Evolutionary conservation across 441 rosid species (phyloP).

Genomic region (Mallotus repandus): DNA sequence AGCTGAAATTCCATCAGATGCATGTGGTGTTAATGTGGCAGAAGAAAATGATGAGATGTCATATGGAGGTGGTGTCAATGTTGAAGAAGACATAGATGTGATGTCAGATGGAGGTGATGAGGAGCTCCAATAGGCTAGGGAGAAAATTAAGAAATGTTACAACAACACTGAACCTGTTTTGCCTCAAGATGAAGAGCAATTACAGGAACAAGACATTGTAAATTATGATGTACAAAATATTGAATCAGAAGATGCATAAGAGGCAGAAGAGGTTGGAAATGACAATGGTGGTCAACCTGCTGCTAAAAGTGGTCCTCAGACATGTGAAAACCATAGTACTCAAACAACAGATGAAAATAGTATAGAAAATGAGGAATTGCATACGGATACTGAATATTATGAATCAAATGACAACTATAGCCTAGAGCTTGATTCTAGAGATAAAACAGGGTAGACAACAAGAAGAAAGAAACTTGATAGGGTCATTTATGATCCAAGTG

Average conservation of each 20-base stretch:
- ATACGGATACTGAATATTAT: neutral
- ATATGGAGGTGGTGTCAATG: too few species aligned
- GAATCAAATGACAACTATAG: neutral
- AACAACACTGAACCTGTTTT: too few species aligned
- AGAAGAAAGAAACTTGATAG: neutral
- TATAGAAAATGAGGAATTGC: neutral
- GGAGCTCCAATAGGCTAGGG: neutral
- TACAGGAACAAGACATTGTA: fast-evolving
- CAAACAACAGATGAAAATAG: too few species aligned
- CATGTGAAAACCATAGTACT: too few species aligned
- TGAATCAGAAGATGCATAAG: neutral
- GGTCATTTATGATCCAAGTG: neutral
- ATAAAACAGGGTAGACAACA: neutral
- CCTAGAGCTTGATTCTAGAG: neutral
- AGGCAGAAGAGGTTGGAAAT: too few species aligned
- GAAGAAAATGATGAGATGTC: too few species aligned
- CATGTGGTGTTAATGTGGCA: too few species aligned
- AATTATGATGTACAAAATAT: neutral
- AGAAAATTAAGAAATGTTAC: too few species aligned
- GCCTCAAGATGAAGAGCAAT: neutral
- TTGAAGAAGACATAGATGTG: too few species aligned
- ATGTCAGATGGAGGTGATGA: neutral
- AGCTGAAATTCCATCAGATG: too few species aligned
- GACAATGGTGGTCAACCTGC: too few species aligned
- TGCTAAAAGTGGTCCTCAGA: too few species aligned